Base-by-base conservation (phyloP, 345 rosid genomes). In the Moringa oleifera region DNA sequence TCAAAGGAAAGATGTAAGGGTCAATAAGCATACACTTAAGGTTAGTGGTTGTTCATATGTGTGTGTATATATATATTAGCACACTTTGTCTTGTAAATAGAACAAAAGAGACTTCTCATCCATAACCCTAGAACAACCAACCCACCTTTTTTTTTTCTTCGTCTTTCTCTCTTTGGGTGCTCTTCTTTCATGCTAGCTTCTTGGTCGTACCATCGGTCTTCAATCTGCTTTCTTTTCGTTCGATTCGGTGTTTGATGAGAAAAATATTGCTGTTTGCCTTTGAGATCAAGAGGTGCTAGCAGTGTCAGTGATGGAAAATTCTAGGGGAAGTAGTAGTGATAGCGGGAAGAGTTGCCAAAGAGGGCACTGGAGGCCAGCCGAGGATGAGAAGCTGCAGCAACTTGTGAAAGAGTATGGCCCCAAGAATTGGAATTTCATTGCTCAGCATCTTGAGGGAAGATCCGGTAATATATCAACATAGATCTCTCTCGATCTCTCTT, bases 311-410 rank as follows among this genome's bases (percentile, higher is more conserved):
- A 72, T 78, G 74, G 78, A 68, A 52, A 70, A 65, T 64, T 71
- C 74, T 31, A 24, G 73, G 57, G 68, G 71, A 65, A 77, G 73
- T 66, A 65, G 71, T 63, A 53, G 58, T 57, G 75, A 63, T 18
- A 58, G 68, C 41, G 77, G 63, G 67, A 82, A 61, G 59, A 76
- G 79, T 73, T 77, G 82, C 71, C 66, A 73, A 4, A 71, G 89
- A 77, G 89, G 89, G n/a, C 89, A 84, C 57, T 84, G 86, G 89
- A 79, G 89, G 64, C 82, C 89, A 50, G 72, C 76, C 19, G 89
- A 84, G 63, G 84, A 84, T 51, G 84, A 81, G 25, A 77, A 75
- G 51, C 86, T 84, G 50, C 67, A 73, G 67, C 79, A 72, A 66
- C 82, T 84, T 57, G 86, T 84, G 17, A 70, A 77, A 23, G 75